These are phyloP conservation scores for Chiua virens DNA, from an alignment of 768 basidiomycete genomes.

Conservation along the genomic window DNA sequence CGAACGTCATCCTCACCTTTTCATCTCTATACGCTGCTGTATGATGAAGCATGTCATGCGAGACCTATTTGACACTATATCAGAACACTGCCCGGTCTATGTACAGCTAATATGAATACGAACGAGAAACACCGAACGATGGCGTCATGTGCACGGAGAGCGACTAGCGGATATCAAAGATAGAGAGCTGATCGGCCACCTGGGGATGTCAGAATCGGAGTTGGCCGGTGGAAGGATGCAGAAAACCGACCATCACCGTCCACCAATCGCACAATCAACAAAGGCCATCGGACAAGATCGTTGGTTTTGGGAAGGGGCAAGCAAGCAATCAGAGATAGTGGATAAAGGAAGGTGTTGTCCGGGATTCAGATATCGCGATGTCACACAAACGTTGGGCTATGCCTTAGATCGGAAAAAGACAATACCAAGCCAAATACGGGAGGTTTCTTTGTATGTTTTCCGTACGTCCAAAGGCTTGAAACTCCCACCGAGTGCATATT, in stretches of 20 bases:
- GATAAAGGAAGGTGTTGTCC: not conserved
- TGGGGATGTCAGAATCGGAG: constrained; percentile 15
- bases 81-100: not conserved
- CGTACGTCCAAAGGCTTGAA: not conserved
- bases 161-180: not conserved
- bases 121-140: constrained; percentile 14
- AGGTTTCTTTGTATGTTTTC: constrained; percentile 11
- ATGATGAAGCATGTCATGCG: constrained; percentile 8
- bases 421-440: constrained; percentile 8
- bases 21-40: not conserved
- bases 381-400: constrained; percentile 7
- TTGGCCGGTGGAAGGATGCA: not conserved
- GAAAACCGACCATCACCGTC: not conserved
- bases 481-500: constrained; percentile 7
- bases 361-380: not conserved
- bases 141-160: constrained; percentile 8
- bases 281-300: not conserved
- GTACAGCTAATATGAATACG: constrained; percentile 5
- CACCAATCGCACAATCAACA: constrained; percentile 4
- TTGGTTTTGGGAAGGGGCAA: constrained; percentile 2
- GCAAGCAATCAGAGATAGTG: constrained; percentile 6
- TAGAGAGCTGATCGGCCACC: constrained; percentile 6
- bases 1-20: constrained; percentile 1
- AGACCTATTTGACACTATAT: not conserved
- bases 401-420: not conserved